phyloP scores from a whole-genome alignment of 805 yeast species.

The Candida easanensis region DNA sequence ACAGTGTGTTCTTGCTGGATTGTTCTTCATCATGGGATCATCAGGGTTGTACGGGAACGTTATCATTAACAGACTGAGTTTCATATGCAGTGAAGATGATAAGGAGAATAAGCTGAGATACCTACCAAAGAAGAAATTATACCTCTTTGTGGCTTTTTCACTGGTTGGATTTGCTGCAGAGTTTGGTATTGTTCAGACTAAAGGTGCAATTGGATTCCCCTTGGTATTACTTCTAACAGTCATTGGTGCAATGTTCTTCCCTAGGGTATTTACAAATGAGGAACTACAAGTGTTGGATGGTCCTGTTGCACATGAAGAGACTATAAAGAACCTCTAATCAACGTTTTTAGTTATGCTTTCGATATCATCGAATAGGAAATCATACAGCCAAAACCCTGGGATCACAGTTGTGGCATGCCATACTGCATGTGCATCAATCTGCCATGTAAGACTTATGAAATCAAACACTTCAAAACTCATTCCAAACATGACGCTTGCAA shows the following conservation, averaged over 20 bases:
- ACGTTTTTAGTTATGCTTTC: slow-evolving; percentile 32
- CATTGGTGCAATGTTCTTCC: slow-evolving; percentile 64
- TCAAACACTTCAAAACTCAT: slow-evolving; percentile 92
- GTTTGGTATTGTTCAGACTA: slow-evolving; percentile 79
- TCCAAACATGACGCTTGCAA: slow-evolving; percentile 57
- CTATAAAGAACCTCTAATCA: slow-evolving; percentile 39
- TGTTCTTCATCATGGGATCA: slow-evolving; percentile 91
- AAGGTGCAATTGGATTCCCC: slow-evolving; percentile 94
- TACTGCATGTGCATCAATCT: slow-evolving; percentile 86
- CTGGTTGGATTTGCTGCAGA: slow-evolving; percentile 73
- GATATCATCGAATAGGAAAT: slow-evolving; percentile 49
- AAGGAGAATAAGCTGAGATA: slow-evolving; percentile 9
- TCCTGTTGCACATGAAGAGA: slow-evolving; percentile 54
- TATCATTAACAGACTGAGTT: slow-evolving; percentile 60
- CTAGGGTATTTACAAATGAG: slow-evolving; percentile 54
- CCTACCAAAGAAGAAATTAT: slow-evolving; percentile 38
- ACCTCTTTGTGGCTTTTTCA: slow-evolving; percentile 55
- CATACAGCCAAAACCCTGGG: slow-evolving; percentile 76
- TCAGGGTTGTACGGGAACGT: slow-evolving; percentile 70
- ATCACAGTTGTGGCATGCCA: slow-evolving; percentile 91
- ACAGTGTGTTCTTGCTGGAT: slow-evolving; percentile 88
- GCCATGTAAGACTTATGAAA: slow-evolving; percentile 67
- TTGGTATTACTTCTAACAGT: slow-evolving; percentile 70
- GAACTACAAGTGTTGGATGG: slow-evolving; percentile 67
- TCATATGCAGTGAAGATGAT: slow-evolving; percentile 36